A percentile compares a stretch with the other conserved stretches of the same genome.
phyloP scores from a whole-genome alignment of 768 basidiomycete species.

The Psilocybe subaeruginosa region DNA sequence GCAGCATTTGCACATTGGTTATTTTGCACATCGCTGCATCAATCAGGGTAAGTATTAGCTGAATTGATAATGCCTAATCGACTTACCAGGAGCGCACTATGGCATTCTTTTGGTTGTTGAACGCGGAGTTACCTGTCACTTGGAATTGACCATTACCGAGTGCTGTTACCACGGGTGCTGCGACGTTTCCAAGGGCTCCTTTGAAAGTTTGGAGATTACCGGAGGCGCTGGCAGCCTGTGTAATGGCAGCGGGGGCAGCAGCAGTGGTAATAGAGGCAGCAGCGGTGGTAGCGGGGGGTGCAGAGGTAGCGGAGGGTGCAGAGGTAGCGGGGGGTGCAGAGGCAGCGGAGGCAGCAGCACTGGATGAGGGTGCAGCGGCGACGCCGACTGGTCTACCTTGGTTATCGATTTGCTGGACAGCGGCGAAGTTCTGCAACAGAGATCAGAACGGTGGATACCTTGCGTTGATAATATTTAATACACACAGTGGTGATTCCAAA shows the following conservation, averaged over 20 bases:
- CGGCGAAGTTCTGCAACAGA: constrained; percentile 45
- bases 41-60: background rate
- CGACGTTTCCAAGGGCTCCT: constrained; percentile 47
- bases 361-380: constrained; percentile 1
- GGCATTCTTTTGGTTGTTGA: constrained; percentile 49
- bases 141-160: constrained; percentile 47
- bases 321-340: background rate
- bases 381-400: constrained; percentile 40
- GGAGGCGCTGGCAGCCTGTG: constrained; percentile 3
- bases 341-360: background rate
- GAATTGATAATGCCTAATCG: background rate
- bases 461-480: background rate
- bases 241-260: constrained; percentile 8
- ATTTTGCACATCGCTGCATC: constrained; percentile 53
- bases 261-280: constrained; percentile 5
- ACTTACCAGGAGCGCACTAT: constrained; percentile 50
- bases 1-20: constrained; percentile 63
- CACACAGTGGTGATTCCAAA: constrained; percentile 54
- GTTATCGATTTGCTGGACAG: constrained; percentile 44
- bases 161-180: constrained; percentile 46
- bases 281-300: constrained; percentile 6
- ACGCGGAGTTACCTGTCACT: constrained; percentile 48
- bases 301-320: constrained; percentile 1
- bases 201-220: constrained; percentile 54
- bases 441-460: background rate